phyloP scores from a whole-genome alignment of 768 basidiomycete genomes.

The Naganishia antarctica region DNA sequence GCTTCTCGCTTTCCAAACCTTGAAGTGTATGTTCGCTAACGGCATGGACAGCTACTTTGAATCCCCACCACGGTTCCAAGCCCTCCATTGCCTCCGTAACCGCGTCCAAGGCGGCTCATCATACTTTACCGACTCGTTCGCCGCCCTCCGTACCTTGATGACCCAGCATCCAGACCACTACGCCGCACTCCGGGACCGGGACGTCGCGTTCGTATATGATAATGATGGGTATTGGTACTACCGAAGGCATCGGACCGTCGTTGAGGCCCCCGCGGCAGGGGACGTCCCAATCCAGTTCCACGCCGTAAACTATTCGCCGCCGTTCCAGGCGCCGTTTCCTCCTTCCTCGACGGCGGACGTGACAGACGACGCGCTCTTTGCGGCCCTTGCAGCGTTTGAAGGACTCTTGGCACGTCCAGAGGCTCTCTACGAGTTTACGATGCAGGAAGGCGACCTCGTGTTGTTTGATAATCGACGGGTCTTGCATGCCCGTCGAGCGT shows the following conservation, averaged over 20 bases:
- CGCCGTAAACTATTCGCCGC: conserved; percentile 86
- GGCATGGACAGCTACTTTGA: conserved; percentile 71
- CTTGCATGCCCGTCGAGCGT: conserved; percentile 78
- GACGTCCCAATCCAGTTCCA: conserved; percentile 49
- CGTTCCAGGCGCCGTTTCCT: conserved; percentile 80
- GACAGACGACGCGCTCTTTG: conserved; percentile 22
- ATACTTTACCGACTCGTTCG: conserved; percentile 75
- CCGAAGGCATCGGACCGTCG: conserved; percentile 67
- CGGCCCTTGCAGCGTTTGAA: conserved; percentile 62
- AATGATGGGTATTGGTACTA: conserved; percentile 83
- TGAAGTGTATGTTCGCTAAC: too few relatives aligned
- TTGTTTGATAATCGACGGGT: conserved; percentile 89
- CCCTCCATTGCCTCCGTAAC: conserved; percentile 84
- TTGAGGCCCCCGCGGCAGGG: conserved; percentile 50
- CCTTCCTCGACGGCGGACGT: conserved; percentile 46
- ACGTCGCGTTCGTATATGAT: conserved; percentile 83
- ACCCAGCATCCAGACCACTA: conserved; percentile 56
- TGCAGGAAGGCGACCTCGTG: conserved; percentile 77
- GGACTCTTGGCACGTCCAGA: conserved; percentile 56
- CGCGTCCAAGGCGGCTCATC: conserved; percentile 76
- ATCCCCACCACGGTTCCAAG: conserved; percentile 83
- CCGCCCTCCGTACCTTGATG: conserved; percentile 60
- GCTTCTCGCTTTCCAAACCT: neutral
- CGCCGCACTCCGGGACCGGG: conserved; percentile 58
- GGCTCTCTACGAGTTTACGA: conserved; percentile 60